Conservation (phyloP, 768 basidiomycete genomes). For the Pholiota molesta region DNA sequence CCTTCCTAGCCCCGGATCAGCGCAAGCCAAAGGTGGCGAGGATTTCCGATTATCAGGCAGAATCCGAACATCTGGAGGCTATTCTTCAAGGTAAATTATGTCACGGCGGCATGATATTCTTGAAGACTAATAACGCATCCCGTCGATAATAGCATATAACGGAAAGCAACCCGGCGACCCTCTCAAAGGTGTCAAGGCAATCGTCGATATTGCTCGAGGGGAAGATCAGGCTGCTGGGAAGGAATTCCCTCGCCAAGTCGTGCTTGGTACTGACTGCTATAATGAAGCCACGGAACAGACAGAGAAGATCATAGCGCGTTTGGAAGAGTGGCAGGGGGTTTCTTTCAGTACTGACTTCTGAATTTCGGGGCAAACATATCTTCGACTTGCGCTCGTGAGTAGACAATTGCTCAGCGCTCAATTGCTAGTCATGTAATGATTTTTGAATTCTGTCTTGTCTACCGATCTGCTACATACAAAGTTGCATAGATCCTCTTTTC, state of each 20-base stretch:
- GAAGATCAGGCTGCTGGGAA: slow-evolving; percentile 35
- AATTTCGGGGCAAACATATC: too few relatives aligned
- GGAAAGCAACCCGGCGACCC: slow-evolving; percentile 42
- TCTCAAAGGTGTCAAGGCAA: slow-evolving; percentile 34
- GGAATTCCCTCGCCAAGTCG: slow-evolving; percentile 28
- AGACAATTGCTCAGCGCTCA: too few relatives aligned
- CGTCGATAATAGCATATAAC: slow-evolving; percentile 26
- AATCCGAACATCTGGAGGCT: slow-evolving; percentile 26
- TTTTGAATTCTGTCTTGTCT: too few relatives aligned
- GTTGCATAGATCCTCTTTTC: too few relatives aligned
- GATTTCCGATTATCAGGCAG: slow-evolving; percentile 35
- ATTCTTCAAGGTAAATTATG: slow-evolving; percentile 28
- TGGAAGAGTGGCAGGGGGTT: slow-evolving; percentile 38
- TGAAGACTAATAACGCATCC: too few relatives aligned
- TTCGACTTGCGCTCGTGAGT: too few relatives aligned
- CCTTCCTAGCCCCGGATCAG: slow-evolving; percentile 31
- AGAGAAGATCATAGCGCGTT: slow-evolving; percentile 13
- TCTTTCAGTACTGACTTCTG: slow-evolving; percentile 28
- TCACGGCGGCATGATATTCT: not conserved
- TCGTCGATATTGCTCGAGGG: slow-evolving; percentile 35
- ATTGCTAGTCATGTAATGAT: too few relatives aligned
- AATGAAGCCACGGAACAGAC: slow-evolving; percentile 23
- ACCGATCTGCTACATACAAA: too few relatives aligned
- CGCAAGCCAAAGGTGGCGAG: slow-evolving; percentile 31
- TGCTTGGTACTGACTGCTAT: slow-evolving; percentile 35